These are phyloP conservation scores for Microcos paniculata DNA, from an alignment of 345 rosid genomes.

Conservation along the genomic window DNA sequence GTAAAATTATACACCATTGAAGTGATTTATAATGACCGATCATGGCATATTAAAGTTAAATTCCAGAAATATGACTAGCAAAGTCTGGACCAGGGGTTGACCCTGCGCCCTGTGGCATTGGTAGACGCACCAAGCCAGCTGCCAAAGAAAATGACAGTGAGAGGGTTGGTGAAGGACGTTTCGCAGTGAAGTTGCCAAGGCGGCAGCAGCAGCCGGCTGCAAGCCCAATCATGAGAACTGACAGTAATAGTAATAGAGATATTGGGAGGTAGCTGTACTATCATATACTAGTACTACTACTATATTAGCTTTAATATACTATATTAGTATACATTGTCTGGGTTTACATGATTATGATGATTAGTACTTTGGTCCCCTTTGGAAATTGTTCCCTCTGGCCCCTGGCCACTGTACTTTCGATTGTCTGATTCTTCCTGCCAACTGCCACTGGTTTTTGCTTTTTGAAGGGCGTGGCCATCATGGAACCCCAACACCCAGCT, in stretches of 20 bases:
- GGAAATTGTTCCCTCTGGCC: conserved; percentile 10
- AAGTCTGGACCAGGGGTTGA: neutral
- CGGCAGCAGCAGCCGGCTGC: neutral
- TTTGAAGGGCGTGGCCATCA: conserved; percentile 10
- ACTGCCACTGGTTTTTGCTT: neutral
- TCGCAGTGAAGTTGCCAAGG: neutral
- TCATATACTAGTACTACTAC: neutral
- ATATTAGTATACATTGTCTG: neutral
- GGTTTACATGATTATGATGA: neutral
- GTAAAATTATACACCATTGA: no score
- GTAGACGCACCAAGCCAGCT: neutral
- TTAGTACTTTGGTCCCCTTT: neutral
- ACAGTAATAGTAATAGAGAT: neutral
- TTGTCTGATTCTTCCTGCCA: neutral
- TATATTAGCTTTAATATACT: no score
- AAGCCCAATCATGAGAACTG: conserved; percentile 6
- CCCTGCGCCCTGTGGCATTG: neutral
- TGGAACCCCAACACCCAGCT: neutral
- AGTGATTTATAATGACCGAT: no score
- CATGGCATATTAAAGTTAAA: no score
- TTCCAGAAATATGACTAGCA: no score
- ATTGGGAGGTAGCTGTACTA: conserved; percentile 11
- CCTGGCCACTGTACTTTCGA: neutral
- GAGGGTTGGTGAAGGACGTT: neutral
- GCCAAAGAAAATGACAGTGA: neutral